Evolutionary conservation across 495 filamentous ascomycete genomes (phyloP), one percentile per base, ranked within the genome.

Genomic region (Penicillium paradoxum): DNA sequence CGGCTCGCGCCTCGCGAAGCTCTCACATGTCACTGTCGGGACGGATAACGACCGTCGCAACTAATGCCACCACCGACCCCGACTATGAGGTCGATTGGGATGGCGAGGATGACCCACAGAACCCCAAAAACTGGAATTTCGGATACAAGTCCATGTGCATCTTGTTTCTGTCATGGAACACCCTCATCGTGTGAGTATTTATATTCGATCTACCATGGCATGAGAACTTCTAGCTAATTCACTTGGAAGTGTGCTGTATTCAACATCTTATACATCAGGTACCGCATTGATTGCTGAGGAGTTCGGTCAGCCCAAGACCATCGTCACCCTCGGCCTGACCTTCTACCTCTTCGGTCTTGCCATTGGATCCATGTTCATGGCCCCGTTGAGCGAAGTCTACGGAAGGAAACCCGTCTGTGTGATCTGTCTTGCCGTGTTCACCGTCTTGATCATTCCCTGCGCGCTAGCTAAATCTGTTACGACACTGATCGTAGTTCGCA

Each of bases 21-120:
- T 66, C 63, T 5, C 60, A 63, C 36, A 63, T 66, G 33, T 63
- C 68, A 4, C 49, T 74, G 33, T 58, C 70, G 1, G 55, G 66
- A 38, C 69, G 66, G 49, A 65, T 70, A 32, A 82, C 81, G 6
- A 83, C 82, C 29, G 66, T 82, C 46, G 73, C 70, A 9, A 89
- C 83, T 10, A 75, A 76, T 42, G 79, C 74, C 18, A 85, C 84
- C 1, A 68, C 77, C 3, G 76, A 83, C 55, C 82, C 86, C 2
- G 78, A 80, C 22, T 92, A 81, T 62, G 91, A 96, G 61, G 82
- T 96, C 22, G 81, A 82, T 55, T 91, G 88, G 68, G 79, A 82
- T 17, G 75, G 74, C 0, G 76, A 82, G 11, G 65, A 73, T 39
- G 87, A 95, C 56, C 75, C 74, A 2, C 75, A 78, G 14, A 88